Evolutionary conservation across 768 basidiomycete species (phyloP), one percentile per base, ranked within the genome.

Genomic region (Coprinellus micaceus): DNA sequence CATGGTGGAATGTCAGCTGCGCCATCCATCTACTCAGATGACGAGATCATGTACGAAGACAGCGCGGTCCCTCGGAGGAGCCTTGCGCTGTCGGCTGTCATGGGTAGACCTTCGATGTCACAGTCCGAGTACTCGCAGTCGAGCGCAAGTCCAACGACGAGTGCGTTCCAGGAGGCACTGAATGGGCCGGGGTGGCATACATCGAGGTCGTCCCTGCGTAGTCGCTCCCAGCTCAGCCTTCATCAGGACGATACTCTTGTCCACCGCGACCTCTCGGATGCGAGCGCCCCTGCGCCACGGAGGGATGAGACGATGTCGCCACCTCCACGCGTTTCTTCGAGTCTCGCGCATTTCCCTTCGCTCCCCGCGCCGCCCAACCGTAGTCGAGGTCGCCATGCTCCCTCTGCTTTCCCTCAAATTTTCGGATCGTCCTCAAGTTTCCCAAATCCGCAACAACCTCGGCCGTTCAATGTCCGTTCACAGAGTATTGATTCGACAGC

Each of bases 341-440:
- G 33, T 33, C 33, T 33, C 7, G 33, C 33, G 6, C 33, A 33
- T 13, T 33, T 33, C 33, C 33, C 33, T 13, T 33, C 33, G 7
- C 13, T 33, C 7, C 33, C 33, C 13, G 33, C 33, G 7, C 33
- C 33, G 6, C 33, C 33, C 33, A 33, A 33, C 33, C 33, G 33
- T 13, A 13, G 33, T 13, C 33, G 33, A 33, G 33, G 33, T 33
- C n/a, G n/a, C n/a, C 33, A 33, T 33, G 33, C 33, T 33, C 33
- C 33, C 6, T 33, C 33, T 13, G 13, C 33, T 13, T 33, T 33
- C 13, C 13, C 33, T 13, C 33, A n/a, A n/a, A n/a, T n/a, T n/a
- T n/a, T n/a, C n/a, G n/a, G n/a, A n/a, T n/a, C n/a, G 66, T 72
- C 11, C 73, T 73, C 39, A 63, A 74, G 6, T 70, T 50, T 63